These are phyloP conservation scores for Aspergillus sp. DNA, from an alignment of 2,329 filamentous ascomycete species.

Conservation along the genomic window DNA sequence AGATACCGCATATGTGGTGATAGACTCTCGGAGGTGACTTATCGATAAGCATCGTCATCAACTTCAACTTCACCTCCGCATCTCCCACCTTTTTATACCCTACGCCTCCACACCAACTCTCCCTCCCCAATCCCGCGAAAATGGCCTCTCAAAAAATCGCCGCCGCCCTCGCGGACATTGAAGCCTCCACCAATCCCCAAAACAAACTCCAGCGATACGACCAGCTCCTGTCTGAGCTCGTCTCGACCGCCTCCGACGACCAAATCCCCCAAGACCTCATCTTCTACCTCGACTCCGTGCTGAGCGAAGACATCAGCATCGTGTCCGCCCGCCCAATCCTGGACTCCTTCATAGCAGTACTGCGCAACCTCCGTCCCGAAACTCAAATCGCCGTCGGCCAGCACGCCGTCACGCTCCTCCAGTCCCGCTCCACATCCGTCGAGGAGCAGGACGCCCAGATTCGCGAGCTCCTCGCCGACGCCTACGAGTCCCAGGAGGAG, in stretches of 20 bases:
- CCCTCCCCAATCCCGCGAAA: background rate
- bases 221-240: conserved; percentile 56
- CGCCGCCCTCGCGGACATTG: conserved; percentile 49
- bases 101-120: background rate
- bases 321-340: conserved; percentile 73
- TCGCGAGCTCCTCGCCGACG: conserved; percentile 76
- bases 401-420: conserved; percentile 67
- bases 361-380: conserved; percentile 54
- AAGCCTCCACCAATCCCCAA: conserved; percentile 45
- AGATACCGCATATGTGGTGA: background rate
- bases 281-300: conserved; percentile 66
- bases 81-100: conserved; percentile 1
- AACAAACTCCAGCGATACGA: conserved; percentile 57
- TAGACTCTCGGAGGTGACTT: conserved; percentile 8
- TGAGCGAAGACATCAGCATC: conserved; percentile 68
- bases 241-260: conserved; percentile 42
- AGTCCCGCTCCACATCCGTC: conserved; percentile 68
- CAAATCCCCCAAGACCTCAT: conserved; percentile 61
- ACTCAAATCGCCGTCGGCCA: conserved; percentile 73
- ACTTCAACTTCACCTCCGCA: conserved; percentile 1
- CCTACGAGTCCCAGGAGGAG: conserved; percentile 79
- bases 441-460: conserved; percentile 80
- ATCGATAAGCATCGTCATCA: conserved; percentile 21
- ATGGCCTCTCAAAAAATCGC: conserved; percentile 53
- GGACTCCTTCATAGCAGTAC: conserved; percentile 62